Evolutionary conservation across 805 yeast species (phyloP).

Genomic region (Scheffersomyces coipomensis): DNA sequence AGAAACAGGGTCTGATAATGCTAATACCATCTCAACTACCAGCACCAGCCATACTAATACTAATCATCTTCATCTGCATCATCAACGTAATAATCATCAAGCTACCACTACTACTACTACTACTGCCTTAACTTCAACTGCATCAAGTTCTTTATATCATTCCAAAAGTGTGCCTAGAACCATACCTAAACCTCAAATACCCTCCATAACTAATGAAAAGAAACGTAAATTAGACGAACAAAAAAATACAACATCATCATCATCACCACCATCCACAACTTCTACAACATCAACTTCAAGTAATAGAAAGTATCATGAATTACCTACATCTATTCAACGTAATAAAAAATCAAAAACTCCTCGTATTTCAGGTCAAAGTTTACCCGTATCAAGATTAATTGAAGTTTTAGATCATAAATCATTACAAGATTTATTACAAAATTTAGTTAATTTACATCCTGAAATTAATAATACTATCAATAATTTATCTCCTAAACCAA

Average conservation of each 20-base stretch:
- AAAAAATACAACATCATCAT: background rate
- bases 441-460: slow-evolving; percentile 60
- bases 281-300: background rate
- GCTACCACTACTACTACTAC: background rate
- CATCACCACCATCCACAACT: background rate
- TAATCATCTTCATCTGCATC: background rate
- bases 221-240: slow-evolving; percentile 15
- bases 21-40: no score
- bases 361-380: slow-evolving; percentile 52
- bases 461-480: slow-evolving; percentile 54
- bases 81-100: background rate
- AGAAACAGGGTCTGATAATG: no score
- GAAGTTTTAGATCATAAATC: slow-evolving; percentile 64
- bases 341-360: slow-evolving; percentile 38
- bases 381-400: slow-evolving; percentile 63
- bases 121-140: background rate
- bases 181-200: background rate
- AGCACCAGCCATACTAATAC: no score
- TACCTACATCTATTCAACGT: slow-evolving; percentile 2
- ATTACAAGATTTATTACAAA: slow-evolving; percentile 50
- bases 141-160: no score
- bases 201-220: slow-evolving; percentile 1
- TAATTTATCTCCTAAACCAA: slow-evolving; percentile 56
- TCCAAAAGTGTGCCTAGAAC: background rate
- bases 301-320: background rate